phyloP scores from a whole-genome alignment of 2,329 filamentous ascomycete species.

The Alternaria gaisen region DNA sequence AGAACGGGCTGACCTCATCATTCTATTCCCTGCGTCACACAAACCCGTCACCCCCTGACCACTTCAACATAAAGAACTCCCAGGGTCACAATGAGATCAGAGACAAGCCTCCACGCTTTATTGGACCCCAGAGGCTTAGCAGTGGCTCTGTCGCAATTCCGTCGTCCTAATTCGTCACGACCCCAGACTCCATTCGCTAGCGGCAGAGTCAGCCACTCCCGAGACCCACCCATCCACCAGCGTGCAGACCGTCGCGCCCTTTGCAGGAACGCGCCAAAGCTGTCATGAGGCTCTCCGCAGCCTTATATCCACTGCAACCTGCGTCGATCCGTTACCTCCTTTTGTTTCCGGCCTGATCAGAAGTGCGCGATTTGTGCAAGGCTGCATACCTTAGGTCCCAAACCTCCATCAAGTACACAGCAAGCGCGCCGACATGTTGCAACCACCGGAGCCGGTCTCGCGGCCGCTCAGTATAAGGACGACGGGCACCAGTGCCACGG shows the following conservation, averaged over 20 bases:
- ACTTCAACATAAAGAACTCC: constrained; percentile 2
- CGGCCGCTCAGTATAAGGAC: constrained; percentile 48
- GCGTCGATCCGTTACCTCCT: constrained; percentile 18
- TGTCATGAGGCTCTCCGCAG: constrained; percentile 39
- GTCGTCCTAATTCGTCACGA: constrained; percentile 7
- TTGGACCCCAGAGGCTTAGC: constrained; percentile 26
- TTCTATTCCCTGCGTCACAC: constrained; percentile 21
- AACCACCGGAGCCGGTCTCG: constrained; percentile 39
- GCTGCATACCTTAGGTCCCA: constrained; percentile 12
- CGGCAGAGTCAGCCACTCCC: constrained; percentile 41
- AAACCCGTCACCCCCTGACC: constrained; percentile 15
- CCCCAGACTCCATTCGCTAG: constrained; percentile 10
- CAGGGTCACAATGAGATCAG: constrained; percentile 7
- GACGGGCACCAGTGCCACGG: constrained; percentile 45
- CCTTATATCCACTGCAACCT: constrained; percentile 38
- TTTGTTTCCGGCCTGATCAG: constrained; percentile 16
- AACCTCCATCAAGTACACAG: constrained; percentile 22
- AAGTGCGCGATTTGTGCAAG: constrained; percentile 14
- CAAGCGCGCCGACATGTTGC: constrained; percentile 36
- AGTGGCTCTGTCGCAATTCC: constrained; percentile 8
- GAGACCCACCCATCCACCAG: constrained; percentile 24
- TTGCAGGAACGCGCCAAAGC: constrained; percentile 18
- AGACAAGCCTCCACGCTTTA: constrained; percentile 12
- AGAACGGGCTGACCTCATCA: constrained; percentile 41
- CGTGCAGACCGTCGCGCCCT: constrained; percentile 19